Conservation (phyloP, 805 yeast genomes). For the Kodamaea nitidulidarum region DNA sequence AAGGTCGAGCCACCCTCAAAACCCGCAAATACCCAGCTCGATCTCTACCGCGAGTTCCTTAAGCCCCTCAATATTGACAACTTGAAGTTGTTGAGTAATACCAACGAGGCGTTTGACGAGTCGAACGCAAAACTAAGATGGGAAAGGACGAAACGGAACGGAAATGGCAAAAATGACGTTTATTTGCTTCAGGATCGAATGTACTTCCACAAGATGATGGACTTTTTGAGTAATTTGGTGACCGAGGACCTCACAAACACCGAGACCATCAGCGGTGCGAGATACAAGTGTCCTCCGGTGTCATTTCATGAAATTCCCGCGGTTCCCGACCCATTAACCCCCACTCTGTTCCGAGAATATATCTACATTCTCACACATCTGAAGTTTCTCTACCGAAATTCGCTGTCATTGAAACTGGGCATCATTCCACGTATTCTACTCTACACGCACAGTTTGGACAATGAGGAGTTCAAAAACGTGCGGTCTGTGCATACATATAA, state of each 20-base stretch:
- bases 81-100: constrained; percentile 28
- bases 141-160: constrained; percentile 16
- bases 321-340: constrained; percentile 24
- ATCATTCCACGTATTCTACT: constrained; percentile 35
- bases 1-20: not conserved
- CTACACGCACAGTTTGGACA: constrained; percentile 34
- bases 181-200: constrained; percentile 26
- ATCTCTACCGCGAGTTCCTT: constrained; percentile 25
- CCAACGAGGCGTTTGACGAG: constrained; percentile 20
- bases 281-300: constrained; percentile 18
- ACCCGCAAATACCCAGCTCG: constrained; percentile 2
- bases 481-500: constrained; percentile 37
- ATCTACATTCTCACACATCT: constrained; percentile 35
- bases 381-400: constrained; percentile 28
- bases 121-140: constrained; percentile 25
- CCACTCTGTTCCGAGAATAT: constrained; percentile 29
- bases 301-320: constrained; percentile 32
- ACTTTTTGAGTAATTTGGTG: constrained; percentile 26
- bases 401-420: constrained; percentile 33
- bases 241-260: constrained; percentile 24
- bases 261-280: not conserved
- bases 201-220: constrained; percentile 31
- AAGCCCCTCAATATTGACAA: constrained; percentile 32
- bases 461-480: constrained; percentile 23
- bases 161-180: constrained; percentile 19